Evolutionary conservation across 768 basidiomycete genomes (phyloP).

Genomic region (Serpula lacrymans): DNA sequence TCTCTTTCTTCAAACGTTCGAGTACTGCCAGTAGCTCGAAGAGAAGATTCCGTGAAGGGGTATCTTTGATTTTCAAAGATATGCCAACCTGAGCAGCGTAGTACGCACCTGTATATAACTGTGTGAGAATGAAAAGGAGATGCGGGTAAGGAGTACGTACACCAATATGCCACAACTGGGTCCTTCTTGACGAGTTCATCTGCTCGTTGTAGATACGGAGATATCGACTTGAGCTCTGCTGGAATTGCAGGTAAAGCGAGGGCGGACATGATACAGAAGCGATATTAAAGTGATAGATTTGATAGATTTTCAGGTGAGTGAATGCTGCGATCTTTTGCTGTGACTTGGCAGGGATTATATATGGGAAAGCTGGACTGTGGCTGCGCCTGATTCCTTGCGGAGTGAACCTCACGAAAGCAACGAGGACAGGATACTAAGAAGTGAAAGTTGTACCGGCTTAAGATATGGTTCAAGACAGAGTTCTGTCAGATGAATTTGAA

Average conservation of each 20-base stretch:
- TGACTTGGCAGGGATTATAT: conserved; percentile 3
- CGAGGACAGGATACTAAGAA: conserved; percentile 4
- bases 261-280: conserved; percentile 33
- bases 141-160: conserved; percentile 46
- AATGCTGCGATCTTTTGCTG: background rate
- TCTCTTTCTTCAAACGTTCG: conserved; percentile 75
- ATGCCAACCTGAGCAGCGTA: conserved; percentile 90
- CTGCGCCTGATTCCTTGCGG: too few relatives aligned
- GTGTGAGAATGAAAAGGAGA: background rate
- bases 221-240: conserved; percentile 58
- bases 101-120: conserved; percentile 66
- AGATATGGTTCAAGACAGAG: too few relatives aligned
- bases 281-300: too few relatives aligned
- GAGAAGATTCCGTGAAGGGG: conserved; percentile 63
- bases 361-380: conserved; percentile 2
- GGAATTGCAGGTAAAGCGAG: conserved; percentile 62
- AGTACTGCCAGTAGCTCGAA: conserved; percentile 71
- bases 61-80: conserved; percentile 63
- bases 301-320: background rate
- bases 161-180: conserved; percentile 93
- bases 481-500: too few relatives aligned
- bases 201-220: conserved; percentile 85
- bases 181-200: conserved; percentile 82
- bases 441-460: conserved; percentile 1
- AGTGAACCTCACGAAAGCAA: conserved; percentile 7